These are phyloP conservation scores for Eucalyptus virginea DNA, from an alignment of 345 rosid genomes.

Conservation along the genomic window DNA sequence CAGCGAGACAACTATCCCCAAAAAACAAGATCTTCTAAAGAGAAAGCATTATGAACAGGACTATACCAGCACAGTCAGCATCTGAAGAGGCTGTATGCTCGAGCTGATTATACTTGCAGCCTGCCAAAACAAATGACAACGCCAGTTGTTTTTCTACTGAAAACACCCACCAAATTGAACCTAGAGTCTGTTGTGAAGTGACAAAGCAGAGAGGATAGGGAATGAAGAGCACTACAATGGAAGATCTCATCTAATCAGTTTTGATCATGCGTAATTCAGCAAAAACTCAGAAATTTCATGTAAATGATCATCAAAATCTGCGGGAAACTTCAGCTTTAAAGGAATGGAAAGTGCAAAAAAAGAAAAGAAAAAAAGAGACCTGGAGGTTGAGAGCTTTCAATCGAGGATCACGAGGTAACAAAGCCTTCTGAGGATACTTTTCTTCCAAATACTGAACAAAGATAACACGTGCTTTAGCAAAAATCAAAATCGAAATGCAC, in stretches of 20 bases:
- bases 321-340: not conserved
- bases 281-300: not conserved
- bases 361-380: too few relatives aligned
- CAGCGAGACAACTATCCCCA: not conserved
- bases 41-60: not conserved
- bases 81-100: constrained; percentile 45
- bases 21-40: not conserved
- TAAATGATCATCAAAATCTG: not conserved
- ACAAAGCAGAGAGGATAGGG: not conserved
- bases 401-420: too few relatives aligned
- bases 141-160: not conserved
- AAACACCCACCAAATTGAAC: not conserved
- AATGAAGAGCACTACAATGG: not conserved
- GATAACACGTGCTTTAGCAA: not conserved
- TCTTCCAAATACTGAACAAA: constrained; percentile 33
- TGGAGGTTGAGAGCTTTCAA: too few relatives aligned
- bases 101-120: constrained; percentile 32
- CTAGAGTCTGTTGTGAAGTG: not conserved
- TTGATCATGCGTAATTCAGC: not conserved
- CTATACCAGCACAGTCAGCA: constrained; percentile 27
- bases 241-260: not conserved
- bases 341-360: not conserved
- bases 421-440: constrained; percentile 26
- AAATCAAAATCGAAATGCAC: too few relatives aligned
- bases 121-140: not conserved